Evolutionary conservation across 176 grass and related monocot genomes (phyloP), one percentile per base, ranked within the genome.

Genomic region (bread wheat (Triticum aestivum)): DNA sequence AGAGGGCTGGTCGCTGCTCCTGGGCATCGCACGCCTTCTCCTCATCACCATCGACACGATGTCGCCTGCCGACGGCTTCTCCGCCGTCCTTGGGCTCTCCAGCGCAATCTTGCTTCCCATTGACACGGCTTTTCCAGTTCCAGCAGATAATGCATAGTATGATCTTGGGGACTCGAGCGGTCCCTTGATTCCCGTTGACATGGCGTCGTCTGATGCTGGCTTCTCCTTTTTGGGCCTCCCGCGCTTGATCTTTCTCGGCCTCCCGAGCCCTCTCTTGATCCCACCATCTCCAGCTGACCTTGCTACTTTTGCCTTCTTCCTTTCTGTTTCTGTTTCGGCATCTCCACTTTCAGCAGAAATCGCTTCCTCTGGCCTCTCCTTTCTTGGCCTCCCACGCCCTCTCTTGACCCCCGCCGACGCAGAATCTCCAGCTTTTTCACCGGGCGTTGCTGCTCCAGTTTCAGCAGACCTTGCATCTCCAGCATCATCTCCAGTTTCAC

Each of bases 201-300:
- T 18, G 51, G 14, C 5, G 2, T 18, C 51, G 5, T 54, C 51
- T 54, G 23, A 29, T 42, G 70, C 20, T 10, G 61, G 61, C 21
- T 20, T 76, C 61, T 71, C 9, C 56, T 86, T 90, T 51, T 58
- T 86, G 14, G 89, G 89, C 24, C 84, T 51, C n/a, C 84, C 88
- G 32, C n/a, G 15, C 6, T 54, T 54, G 0, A 18, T 15, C 51
- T 54, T 54, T 7, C 51, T 49, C 12, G 45, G 45, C 45, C 45
- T 49, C 45, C 45, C 12, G 12, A 49, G 71, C 17, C 72, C 83
- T 70, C 79, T 82, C 63, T 82, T 90, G 13, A 69, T 21, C 30
- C 18, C 13, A 5, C 3, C 45, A 49, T 49, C 45, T 49, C 45
- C 45, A 14, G 45, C 12, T 5, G 45, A 12, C 11, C 45, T 49